Evolutionary conservation across 2,329 filamentous ascomycete species (phyloP).

Genomic region (Fusarium sp.): DNA sequence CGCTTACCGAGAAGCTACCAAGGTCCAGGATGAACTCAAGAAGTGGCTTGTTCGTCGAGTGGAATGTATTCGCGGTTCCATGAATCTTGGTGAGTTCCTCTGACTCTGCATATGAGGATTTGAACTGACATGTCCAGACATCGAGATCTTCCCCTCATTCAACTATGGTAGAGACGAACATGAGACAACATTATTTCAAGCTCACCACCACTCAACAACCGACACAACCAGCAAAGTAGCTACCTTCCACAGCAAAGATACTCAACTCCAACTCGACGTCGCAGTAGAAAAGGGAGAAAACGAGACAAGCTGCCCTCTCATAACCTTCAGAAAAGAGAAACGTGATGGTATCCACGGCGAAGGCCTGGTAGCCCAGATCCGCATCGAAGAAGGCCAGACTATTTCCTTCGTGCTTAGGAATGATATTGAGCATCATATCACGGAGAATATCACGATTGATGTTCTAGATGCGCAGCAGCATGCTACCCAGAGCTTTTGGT

Average conservation of each 20-base stretch:
- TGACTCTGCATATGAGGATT: neutral
- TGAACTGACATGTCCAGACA: slow-evolving; percentile 54
- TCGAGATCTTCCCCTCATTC: slow-evolving; percentile 79
- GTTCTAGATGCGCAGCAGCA: slow-evolving; percentile 72
- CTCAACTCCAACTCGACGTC: slow-evolving; percentile 74
- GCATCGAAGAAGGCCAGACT: slow-evolving; percentile 72
- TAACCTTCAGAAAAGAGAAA: slow-evolving; percentile 66
- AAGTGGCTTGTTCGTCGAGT: slow-evolving; percentile 77
- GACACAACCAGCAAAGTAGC: slow-evolving; percentile 66
- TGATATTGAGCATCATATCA: slow-evolving; percentile 67
- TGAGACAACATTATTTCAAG: slow-evolving; percentile 65
- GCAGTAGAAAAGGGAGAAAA: slow-evolving; percentile 68
- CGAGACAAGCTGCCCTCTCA: slow-evolving; percentile 58
- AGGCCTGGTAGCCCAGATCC: slow-evolving; percentile 70
- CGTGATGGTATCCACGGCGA: slow-evolving; percentile 66
- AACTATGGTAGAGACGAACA: slow-evolving; percentile 75
- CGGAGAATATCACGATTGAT: slow-evolving; percentile 66
- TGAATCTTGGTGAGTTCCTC: slow-evolving; percentile 64
- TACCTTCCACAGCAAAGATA: slow-evolving; percentile 68
- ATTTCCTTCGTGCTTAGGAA: slow-evolving; percentile 76
- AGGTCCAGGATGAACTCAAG: slow-evolving; percentile 71
- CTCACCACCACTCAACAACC: slow-evolving; percentile 52
- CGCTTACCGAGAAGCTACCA: slow-evolving; percentile 64
- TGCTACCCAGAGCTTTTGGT: slow-evolving; percentile 78
- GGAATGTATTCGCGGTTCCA: slow-evolving; percentile 75